Evolutionary conservation across 2,329 filamentous ascomycete genomes (phyloP).

Genomic region (Cercospora sojina): DNA sequence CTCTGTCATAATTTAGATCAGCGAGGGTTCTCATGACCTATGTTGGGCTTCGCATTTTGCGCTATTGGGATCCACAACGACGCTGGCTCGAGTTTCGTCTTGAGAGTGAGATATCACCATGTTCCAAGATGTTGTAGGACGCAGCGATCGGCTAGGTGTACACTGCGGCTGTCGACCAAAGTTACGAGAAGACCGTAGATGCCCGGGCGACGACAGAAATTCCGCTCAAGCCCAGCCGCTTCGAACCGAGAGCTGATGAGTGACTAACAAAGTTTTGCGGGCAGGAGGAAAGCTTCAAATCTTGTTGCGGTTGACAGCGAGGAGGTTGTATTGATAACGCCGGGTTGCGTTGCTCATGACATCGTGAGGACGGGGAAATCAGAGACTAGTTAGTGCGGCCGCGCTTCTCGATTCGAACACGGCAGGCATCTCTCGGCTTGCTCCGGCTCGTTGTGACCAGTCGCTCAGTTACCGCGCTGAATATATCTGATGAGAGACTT

Average conservation of each 20-base stretch:
- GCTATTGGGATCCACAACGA: background rate
- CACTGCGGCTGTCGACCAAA: no score
- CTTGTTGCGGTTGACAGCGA: background rate
- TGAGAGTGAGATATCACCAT: background rate
- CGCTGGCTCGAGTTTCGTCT: background rate
- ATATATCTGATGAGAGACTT: background rate
- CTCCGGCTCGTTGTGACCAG: background rate
- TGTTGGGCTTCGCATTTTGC: background rate
- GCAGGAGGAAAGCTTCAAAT: background rate
- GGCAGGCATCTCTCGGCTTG: background rate
- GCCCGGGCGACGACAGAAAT: no score
- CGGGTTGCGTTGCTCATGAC: background rate
- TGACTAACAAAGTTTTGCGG: background rate
- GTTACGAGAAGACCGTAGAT: no score
- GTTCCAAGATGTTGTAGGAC: background rate
- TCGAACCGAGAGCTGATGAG: background rate
- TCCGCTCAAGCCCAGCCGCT: background rate
- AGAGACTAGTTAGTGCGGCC: background rate
- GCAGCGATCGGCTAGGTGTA: background rate
- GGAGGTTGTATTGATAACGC: background rate
- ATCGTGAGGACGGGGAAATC: background rate
- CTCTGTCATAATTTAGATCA: background rate
- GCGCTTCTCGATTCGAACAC: background rate
- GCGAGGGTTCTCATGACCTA: background rate
- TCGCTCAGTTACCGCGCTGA: background rate